phyloP scores from a whole-genome alignment of 2,329 filamentous ascomycete genomes.

The Scedosporium dehoogii region DNA sequence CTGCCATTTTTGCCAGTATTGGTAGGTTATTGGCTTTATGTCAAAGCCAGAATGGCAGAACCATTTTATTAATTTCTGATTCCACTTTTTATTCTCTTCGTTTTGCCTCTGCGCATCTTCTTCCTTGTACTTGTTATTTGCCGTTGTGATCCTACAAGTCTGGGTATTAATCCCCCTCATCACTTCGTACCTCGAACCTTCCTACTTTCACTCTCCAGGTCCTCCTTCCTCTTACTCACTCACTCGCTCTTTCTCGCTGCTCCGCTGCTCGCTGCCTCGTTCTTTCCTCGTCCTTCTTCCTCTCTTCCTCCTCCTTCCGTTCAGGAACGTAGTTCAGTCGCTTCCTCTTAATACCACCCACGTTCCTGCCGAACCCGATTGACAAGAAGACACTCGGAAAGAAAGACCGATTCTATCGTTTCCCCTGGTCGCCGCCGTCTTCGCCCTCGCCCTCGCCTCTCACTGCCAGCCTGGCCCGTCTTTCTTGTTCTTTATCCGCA shows the following conservation, averaged over 20 bases:
- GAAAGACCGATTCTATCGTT: not conserved
- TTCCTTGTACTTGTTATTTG: not conserved
- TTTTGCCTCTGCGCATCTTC: not conserved
- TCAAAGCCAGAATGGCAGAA: constrained; percentile 6
- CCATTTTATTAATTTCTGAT: constrained; percentile 6
- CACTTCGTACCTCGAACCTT: constrained; percentile 1
- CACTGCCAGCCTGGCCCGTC: not conserved
- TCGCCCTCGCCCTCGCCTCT: not conserved
- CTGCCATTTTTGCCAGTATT: constrained; percentile 7
- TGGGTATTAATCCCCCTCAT: not conserved
- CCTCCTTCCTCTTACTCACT: not conserved
- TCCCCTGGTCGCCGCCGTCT: not conserved
- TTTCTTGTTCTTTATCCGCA: not conserved
- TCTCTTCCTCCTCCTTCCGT: not conserved
- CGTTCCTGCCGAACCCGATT: not conserved
- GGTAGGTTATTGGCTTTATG: constrained; percentile 3
- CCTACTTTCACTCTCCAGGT: not conserved
- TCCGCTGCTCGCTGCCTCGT: not conserved
- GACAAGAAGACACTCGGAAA: not conserved
- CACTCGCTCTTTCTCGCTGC: not conserved
- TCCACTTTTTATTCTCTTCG: not conserved
- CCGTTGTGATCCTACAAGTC: not conserved
- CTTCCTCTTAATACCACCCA: constrained; percentile 3
- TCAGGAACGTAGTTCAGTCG: constrained; percentile 5
- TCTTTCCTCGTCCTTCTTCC: not conserved